Conservation (phyloP, 116 monocot species). For the Dioscorea cayenensis region DNA sequence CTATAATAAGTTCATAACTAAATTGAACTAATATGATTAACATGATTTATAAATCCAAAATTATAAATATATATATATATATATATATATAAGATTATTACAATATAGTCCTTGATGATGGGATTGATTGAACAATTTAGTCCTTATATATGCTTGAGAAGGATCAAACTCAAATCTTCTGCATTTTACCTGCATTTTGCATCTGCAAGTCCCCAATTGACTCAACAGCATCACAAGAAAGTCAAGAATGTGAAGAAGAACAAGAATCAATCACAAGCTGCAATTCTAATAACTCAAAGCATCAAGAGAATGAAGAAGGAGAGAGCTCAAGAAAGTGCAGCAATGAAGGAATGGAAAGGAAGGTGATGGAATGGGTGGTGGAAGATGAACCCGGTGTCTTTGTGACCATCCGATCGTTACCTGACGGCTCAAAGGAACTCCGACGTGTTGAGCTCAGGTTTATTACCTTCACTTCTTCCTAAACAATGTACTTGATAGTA, state of each 20-base stretch:
- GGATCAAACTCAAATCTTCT: not conserved
- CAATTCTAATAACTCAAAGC: not conserved
- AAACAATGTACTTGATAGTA: not conserved
- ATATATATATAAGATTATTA: too few relatives aligned
- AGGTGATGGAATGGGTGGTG: constrained; percentile 29
- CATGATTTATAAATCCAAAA: too few relatives aligned
- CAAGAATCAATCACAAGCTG: not conserved
- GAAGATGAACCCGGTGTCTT: constrained; percentile 50
- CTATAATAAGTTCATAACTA: too few relatives aligned
- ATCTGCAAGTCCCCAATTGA: constrained; percentile 2
- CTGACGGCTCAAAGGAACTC: constrained; percentile 29
- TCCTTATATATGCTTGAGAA: too few relatives aligned
- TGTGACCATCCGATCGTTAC: constrained; percentile 17
- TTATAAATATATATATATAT: not conserved
- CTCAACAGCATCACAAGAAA: not conserved
- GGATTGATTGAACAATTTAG: too few relatives aligned
- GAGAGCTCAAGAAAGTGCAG: not conserved
- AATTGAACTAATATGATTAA: too few relatives aligned
- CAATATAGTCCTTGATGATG: too few relatives aligned
- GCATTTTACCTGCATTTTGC: not conserved
- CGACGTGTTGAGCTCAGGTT: constrained; percentile 35
- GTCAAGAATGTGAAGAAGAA: not conserved
- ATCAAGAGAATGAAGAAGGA: too few relatives aligned
- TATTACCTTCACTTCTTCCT: not conserved
- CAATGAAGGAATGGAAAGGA: not conserved